Base-by-base conservation (phyloP, 2,329 filamentous ascomycete genomes). In the Ascochyta rabiei region DNA sequence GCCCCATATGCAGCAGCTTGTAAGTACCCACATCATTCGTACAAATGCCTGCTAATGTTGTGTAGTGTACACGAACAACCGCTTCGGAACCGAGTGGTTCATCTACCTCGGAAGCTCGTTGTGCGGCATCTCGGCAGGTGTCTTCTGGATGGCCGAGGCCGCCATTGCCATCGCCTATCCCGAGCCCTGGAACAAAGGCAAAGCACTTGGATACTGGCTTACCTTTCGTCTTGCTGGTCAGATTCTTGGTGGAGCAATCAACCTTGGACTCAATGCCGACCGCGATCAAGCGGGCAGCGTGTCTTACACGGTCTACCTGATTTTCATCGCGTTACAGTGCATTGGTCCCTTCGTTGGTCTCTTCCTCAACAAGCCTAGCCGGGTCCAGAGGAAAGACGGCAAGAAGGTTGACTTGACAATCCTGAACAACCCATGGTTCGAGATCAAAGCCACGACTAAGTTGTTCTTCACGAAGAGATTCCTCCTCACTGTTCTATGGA, bases 101-200 rank as follows among this genome's bases (percentile, higher is more conserved):
- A 81, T 86, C 0, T 79, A 90, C 0, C 72, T 91, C 8, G 89
- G 88, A 0, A 87, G 86, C 0, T 86, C 86, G 0, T 76, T 88
- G 0, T 91, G 88, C 59, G 88, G 88, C 16, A 80, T 90, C 28
- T 87, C 85, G 0, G 88, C 89, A 0, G 89, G 89, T 0, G 79
- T 91, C 0, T 91, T 91, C 72, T 91, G 89, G 89, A 86, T 86
- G 79, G 84, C 88, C 0, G 89, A 91, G 73, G 86, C 86, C 0
- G 88, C 89, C 0, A 89, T 91, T 52, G 88, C 88, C 0, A 83
- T 91, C 18, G 81, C 85, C 0, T 91, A 91, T 60, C 88, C 88
- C 0, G 88, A 91, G 63, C 86, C 87, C 0, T 85, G 69, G 69
- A 73, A 73, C 24, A 71, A 70, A 44, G 72, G 72, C 10, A 72